Conservation (phyloP, 495 filamentous ascomycete species). For the Neurospora hispaniola region DNA sequence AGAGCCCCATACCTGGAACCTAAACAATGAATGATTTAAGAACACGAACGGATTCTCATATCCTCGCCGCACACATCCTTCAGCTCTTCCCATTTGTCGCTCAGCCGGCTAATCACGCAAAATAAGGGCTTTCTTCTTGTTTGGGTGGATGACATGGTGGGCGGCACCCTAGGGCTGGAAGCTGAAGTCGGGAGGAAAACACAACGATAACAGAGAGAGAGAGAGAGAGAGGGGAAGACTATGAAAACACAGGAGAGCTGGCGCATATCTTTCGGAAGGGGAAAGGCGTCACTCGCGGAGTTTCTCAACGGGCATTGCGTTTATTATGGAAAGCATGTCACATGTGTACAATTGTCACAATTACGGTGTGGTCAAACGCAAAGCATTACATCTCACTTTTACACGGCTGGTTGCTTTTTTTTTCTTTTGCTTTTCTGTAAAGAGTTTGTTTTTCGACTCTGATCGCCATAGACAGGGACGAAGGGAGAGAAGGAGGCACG, state of each 20-base stretch:
- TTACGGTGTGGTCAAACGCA: background rate
- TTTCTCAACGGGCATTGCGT: constrained; percentile 1
- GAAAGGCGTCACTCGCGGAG: background rate
- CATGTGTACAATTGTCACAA: constrained; percentile 35
- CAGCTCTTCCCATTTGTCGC: background rate
- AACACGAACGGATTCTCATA: background rate
- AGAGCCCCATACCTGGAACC: background rate
- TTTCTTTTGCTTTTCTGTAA: constrained; percentile 9
- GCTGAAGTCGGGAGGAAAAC: background rate
- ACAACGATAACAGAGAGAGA: background rate
- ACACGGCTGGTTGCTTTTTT: constrained; percentile 21
- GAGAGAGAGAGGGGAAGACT: background rate
- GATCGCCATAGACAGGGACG: background rate
- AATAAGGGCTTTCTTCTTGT: background rate
- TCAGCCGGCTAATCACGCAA: background rate
- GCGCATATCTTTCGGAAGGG: background rate
- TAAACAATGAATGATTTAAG: background rate
- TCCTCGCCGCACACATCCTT: background rate
- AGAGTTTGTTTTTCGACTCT: background rate
- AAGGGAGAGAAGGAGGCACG: background rate
- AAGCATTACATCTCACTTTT: background rate
- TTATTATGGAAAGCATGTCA: constrained; percentile 20
- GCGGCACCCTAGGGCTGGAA: background rate
- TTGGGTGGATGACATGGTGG: background rate
- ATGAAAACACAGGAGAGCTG: background rate